phyloP scores from a whole-genome alignment of 345 rosid species.

The Schrenkiella parvula region DNA sequence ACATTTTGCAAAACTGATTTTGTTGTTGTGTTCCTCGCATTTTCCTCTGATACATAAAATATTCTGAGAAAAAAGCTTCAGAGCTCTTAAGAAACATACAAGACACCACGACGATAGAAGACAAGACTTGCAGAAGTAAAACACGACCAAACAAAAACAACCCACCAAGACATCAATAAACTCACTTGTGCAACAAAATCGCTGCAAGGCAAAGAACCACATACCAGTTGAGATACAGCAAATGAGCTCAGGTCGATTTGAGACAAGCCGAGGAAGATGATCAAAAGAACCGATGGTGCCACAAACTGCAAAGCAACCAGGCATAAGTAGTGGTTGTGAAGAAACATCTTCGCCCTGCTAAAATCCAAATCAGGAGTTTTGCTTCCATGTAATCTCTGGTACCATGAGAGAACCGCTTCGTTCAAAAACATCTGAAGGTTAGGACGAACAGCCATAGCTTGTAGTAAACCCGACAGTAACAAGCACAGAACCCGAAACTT shows the following conservation, averaged over 20 bases:
- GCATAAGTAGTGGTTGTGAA: slow-evolving; percentile 85
- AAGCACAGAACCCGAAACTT: slow-evolving; percentile 54
- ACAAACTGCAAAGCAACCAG: slow-evolving; percentile 71
- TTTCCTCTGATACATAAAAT: not conserved
- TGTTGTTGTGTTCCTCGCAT: not conserved
- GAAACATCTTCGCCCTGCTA: slow-evolving; percentile 87
- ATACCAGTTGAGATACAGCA: slow-evolving; percentile 35
- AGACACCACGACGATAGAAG: slow-evolving; percentile 60
- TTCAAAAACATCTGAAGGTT: slow-evolving; percentile 89
- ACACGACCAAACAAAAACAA: slow-evolving; percentile 61
- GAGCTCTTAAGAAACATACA: slow-evolving; percentile 55
- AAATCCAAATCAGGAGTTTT: slow-evolving; percentile 84
- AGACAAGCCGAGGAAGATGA: slow-evolving; percentile 61
- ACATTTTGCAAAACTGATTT: slow-evolving; percentile 26
- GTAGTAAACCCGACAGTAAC: slow-evolving; percentile 51
- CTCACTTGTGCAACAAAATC: slow-evolving; percentile 45
- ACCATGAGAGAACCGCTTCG: slow-evolving; percentile 87
- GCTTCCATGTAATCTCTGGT: slow-evolving; percentile 85
- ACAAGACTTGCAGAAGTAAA: slow-evolving; percentile 56
- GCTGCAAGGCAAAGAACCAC: slow-evolving; percentile 55
- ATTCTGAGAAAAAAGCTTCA: not conserved
- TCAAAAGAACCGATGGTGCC: slow-evolving; percentile 57
- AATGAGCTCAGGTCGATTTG: slow-evolving; percentile 49
- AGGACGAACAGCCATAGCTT: slow-evolving; percentile 59
- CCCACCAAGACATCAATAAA: slow-evolving; percentile 91